phyloP scores from a whole-genome alignment of 2,329 filamentous ascomycete species.

The Decorospora gaudefroyi region DNA sequence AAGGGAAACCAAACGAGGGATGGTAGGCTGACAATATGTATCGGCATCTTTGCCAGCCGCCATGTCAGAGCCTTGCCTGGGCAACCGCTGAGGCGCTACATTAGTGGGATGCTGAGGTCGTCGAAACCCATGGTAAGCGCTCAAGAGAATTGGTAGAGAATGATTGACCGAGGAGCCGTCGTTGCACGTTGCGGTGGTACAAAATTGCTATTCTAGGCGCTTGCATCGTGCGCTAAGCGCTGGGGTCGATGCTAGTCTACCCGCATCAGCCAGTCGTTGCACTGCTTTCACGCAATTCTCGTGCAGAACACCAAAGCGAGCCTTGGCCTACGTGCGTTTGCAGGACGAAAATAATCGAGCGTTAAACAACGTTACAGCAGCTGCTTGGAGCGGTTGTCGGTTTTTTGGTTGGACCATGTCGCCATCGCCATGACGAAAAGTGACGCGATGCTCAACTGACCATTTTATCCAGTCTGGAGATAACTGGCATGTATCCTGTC shows the following conservation, averaged over 20 bases:
- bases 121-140: conserved; percentile 43
- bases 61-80: conserved; percentile 37
- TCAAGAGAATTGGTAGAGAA: conserved; percentile 27
- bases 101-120: conserved; percentile 32
- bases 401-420: too few relatives aligned
- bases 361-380: too few relatives aligned
- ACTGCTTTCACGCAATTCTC: conserved; percentile 27
- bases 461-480: neutral
- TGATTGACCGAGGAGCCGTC: conserved; percentile 33
- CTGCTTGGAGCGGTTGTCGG: too few relatives aligned
- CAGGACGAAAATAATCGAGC: conserved; percentile 21
- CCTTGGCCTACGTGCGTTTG: conserved; percentile 42
- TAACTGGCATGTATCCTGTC: neutral
- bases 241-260: conserved; percentile 26
- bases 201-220: conserved; percentile 40
- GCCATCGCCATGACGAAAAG: too few relatives aligned
- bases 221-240: conserved; percentile 40
- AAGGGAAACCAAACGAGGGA: conserved; percentile 26
- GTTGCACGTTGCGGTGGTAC: conserved; percentile 37
- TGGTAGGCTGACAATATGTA: conserved; percentile 47
- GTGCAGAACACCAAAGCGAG: conserved; percentile 31
- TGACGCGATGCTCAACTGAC: conserved; percentile 1
- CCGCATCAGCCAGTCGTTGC: conserved; percentile 29
- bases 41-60: conserved; percentile 34
- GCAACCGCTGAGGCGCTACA: conserved; percentile 46